Conservation (phyloP, 352 stramenopile genomes). For the Pythium periplocum region DNA sequence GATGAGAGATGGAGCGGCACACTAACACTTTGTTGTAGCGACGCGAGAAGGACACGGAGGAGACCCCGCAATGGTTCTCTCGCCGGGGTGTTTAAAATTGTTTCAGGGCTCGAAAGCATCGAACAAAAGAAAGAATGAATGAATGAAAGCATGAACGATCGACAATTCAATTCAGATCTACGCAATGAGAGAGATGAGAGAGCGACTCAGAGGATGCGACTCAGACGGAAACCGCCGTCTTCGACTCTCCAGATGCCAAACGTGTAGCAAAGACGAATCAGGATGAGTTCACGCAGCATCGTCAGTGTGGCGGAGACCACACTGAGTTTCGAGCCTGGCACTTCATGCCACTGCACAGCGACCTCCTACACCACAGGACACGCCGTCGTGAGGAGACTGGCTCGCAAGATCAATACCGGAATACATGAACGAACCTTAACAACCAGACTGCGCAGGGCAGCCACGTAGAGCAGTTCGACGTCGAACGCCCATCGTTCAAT, state of each 20-base stretch:
- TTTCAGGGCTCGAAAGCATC: constrained; percentile 1
- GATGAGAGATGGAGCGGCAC: too few species aligned
- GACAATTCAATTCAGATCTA: neutral
- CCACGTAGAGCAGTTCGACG: constrained; percentile 91
- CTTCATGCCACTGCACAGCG: constrained; percentile 88
- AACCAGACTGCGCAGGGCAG: constrained; percentile 39
- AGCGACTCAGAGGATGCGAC: too few species aligned
- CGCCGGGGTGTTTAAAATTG: neutral
- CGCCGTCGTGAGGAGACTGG: neutral
- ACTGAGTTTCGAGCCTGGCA: constrained; percentile 89
- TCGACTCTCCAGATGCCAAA: constrained; percentile 79
- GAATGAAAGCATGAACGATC: constrained; percentile 2
- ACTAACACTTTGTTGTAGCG: too few species aligned
- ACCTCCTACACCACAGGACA: constrained; percentile 66
- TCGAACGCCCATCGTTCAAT: constrained; percentile 94
- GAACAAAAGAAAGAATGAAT: constrained; percentile 4
- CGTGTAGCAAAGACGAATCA: constrained; percentile 89
- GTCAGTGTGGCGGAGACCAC: constrained; percentile 84
- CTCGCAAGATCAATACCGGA: neutral
- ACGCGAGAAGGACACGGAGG: too few species aligned
- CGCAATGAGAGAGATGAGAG: too few species aligned
- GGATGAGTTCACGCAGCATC: constrained; percentile 91
- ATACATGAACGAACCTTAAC: constrained; percentile 40
- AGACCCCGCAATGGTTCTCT: too few species aligned
- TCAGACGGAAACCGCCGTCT: constrained; percentile 66